Conservation (phyloP, 805 yeast species). For the Ascoidea rubescens region DNA sequence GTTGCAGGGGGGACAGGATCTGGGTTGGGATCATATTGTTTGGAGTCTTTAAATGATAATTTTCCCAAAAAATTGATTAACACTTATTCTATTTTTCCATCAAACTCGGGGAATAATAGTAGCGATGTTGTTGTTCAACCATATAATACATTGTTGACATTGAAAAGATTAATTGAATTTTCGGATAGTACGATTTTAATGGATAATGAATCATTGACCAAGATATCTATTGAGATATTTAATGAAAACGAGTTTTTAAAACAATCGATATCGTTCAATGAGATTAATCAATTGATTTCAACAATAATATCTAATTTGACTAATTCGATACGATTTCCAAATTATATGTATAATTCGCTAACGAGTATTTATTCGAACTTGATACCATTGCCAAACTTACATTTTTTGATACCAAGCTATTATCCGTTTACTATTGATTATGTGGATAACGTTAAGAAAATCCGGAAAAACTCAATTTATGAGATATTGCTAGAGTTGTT, state of each 20-base stretch:
- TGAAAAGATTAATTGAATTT: constrained; percentile 67
- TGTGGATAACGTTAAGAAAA: constrained; percentile 41
- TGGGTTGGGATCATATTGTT: constrained; percentile 75
- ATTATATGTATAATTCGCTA: constrained; percentile 77
- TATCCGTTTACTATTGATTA: constrained; percentile 68
- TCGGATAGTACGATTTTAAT: constrained; percentile 84
- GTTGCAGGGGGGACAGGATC: constrained; percentile 99
- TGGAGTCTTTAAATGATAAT: constrained; percentile 70
- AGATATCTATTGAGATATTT: constrained; percentile 41
- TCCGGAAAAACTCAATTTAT: constrained; percentile 62
- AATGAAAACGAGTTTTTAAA: constrained; percentile 28
- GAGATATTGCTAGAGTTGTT: constrained; percentile 76
- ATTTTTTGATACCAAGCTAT: constrained; percentile 58
- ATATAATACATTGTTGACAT: constrained; percentile 74
- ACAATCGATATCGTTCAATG: constrained; percentile 52
- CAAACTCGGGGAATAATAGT: constrained; percentile 40
- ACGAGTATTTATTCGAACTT: constrained; percentile 71
- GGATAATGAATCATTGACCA: constrained; percentile 74
- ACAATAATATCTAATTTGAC: constrained; percentile 76
- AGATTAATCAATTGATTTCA: constrained; percentile 76
- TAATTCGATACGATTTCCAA: constrained; percentile 81
- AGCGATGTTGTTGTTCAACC: constrained; percentile 99
- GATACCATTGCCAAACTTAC: constrained; percentile 76
- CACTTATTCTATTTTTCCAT: constrained; percentile 81
- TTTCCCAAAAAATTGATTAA: constrained; percentile 72